Evolutionary conservation across 2,329 filamentous ascomycete genomes (phyloP), one percentile per base, ranked within the genome.

Genomic region (Fusarium coffeatum): DNA sequence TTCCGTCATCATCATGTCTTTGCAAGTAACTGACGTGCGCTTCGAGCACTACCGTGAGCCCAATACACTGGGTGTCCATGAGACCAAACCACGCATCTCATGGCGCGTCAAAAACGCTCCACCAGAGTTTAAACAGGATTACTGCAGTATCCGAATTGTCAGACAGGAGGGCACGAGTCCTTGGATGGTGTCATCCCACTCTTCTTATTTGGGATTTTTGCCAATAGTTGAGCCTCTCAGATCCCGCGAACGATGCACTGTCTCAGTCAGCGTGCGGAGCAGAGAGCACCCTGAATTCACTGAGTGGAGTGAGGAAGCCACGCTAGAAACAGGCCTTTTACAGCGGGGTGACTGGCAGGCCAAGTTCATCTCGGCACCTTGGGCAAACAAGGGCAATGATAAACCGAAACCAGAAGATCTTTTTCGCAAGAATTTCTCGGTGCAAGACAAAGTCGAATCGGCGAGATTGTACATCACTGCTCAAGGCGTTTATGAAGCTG

Each of bases 401-500:
- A 69, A 69, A 28, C 62, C 71, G 15, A 59, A 69, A 3, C 71
- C 71, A 2, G 65, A 69, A 22, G 61, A 73, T 22, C 34, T 73
- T 3, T 73, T 72, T 7, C 65, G 71, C 4, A 73, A 64, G 5
- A 34, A 55, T 0, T 73, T 73, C 48, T 23, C 43, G 1, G 1
- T 64, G 0, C 20, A 13, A 0, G 4, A 41, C 0, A 22, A 7
- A 6, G 3, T 72, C 2, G 10, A 42, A 4, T 59, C 59, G 1
- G 71, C 71, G 32, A 48, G 65, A 8, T 72, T 86, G 0, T 86
- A 86, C 54, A 81, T 85, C 28, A 85, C 84, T 0, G 78, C 80
- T 0, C 76, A 81, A 7, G 85, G 85, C 1, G 60, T 86, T 2
- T 87, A 85, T 61, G 78, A 82, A 32, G 82, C 81, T 0, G 79